phyloP scores from a whole-genome alignment of 768 basidiomycete genomes.

The Macrolepiota albuminosa region DNA sequence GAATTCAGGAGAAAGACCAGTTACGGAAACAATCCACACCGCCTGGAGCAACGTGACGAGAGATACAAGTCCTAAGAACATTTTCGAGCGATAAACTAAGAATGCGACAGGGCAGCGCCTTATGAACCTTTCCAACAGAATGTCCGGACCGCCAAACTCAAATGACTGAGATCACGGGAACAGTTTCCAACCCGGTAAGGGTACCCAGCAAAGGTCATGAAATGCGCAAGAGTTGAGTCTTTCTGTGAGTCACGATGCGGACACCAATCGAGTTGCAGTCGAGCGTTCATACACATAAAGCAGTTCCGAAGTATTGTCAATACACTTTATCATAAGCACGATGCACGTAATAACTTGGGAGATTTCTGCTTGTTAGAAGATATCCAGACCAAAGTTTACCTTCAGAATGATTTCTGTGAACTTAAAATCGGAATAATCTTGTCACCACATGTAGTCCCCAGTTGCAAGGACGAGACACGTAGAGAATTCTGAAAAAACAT shows the following conservation, averaged over 20 bases:
- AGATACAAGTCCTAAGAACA: not conserved
- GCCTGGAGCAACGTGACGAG: not conserved
- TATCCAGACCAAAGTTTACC: no score
- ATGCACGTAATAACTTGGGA: not conserved
- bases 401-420: no score
- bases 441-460: no score
- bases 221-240: not conserved
- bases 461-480: no score
- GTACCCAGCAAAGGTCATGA: not conserved
- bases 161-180: slow-evolving; percentile 5
- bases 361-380: not conserved
- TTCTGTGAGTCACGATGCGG: not conserved
- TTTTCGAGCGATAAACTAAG: not conserved
- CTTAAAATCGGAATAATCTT: no score
- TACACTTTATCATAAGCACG: not conserved
- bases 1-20: slow-evolving; percentile 43
- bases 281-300: not conserved
- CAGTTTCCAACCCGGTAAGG: not conserved
- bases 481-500: no score
- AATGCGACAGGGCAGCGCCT: not conserved
- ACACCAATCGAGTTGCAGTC: not conserved
- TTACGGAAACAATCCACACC: not conserved
- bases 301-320: not conserved
- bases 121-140: not conserved
- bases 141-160: slow-evolving; percentile 1